Base-by-base conservation (phyloP, 2,329 filamentous ascomycete genomes). In the Geosmithia putterillii region DNA sequence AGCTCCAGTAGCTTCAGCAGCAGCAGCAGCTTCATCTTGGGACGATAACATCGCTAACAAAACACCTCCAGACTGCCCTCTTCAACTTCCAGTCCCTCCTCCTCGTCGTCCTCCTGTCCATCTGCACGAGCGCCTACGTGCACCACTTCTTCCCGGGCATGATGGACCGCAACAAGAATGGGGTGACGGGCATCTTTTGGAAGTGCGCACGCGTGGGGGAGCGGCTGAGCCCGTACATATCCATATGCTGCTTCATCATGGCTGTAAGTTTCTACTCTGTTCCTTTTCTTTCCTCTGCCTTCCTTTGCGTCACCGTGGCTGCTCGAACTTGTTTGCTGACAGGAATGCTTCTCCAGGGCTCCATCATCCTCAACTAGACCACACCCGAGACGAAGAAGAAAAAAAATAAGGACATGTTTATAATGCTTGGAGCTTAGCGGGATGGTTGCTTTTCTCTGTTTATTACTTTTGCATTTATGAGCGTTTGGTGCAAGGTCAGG, bases 21-120 rank as follows among this genome's bases (percentile, higher is more conserved):
- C n/a, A n/a, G n/a, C n/a, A n/a, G n/a, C n/a, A n/a, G n/a, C n/a
- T n/a, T n/a, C n/a, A n/a, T n/a, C n/a, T n/a, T n/a, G n/a, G n/a
- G n/a, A n/a, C n/a, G n/a, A n/a, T n/a, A n/a, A n/a, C n/a, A n/a
- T n/a, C n/a, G n/a, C n/a, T n/a, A n/a, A 8, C 36, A 17, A 9
- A 40, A n/a, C 17, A 18, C 21, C 39, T 14, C 2, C 35, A 95
- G 92, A 85, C 92, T 46, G 92, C 92, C 44, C 83, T 98, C 57
- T 95, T 98, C 81, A 96, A 96, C 69, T 96, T 98, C 71, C 88
- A 95, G 65, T 94, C 88, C 46, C 83, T 96, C 53, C 78, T 98
- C 54, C 79, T 96, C 55, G 90, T 95, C 52, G 80, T 98, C 56
- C 80, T 98, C 42, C 83, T 98, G 53, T 79, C 94, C 53, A 94